phyloP scores from a whole-genome alignment of 1,284 basidiomycete species.

The Mrakiaceae sp. region DNA sequence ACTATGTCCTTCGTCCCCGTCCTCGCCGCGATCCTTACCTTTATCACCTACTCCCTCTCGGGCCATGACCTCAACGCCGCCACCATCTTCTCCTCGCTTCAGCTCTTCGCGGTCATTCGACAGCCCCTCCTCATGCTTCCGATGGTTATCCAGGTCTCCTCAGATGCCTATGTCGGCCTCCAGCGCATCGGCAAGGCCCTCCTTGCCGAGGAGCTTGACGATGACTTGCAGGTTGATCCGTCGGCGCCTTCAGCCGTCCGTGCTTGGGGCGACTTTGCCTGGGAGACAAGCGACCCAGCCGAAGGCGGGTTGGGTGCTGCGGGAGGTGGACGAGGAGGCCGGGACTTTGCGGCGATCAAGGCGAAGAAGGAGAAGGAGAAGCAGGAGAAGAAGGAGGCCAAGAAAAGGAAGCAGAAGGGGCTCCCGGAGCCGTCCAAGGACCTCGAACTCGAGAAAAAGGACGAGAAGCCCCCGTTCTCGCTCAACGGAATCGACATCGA shows the following conservation, averaged over 20 bases:
- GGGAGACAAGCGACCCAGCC: slow-evolving; percentile 45
- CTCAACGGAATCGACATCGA: slow-evolving; percentile 47
- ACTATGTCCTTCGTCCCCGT: slow-evolving; percentile 46
- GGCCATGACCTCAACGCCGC: slow-evolving; percentile 56
- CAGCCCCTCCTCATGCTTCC: slow-evolving; percentile 29
- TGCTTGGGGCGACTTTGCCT: slow-evolving; percentile 55
- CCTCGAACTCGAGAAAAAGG: slow-evolving; percentile 14
- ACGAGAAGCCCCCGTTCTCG: slow-evolving; percentile 40
- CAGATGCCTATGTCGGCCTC: slow-evolving; percentile 54
- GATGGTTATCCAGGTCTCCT: slow-evolving; percentile 34
- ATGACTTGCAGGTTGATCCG: slow-evolving; percentile 27
- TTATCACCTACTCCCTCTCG: slow-evolving; percentile 58
- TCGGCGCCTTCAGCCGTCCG: slow-evolving; percentile 38
- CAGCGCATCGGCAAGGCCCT: slow-evolving; percentile 49
- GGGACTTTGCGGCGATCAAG: slow-evolving; percentile 4
- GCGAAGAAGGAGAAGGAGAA: slow-evolving; percentile 17
- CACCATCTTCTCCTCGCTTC: slow-evolving; percentile 59
- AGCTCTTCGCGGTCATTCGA: slow-evolving; percentile 56
- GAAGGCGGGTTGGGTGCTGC: slow-evolving; percentile 14
- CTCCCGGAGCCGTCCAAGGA: background rate
- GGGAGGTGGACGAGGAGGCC: slow-evolving; percentile 19
- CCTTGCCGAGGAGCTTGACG: slow-evolving; percentile 51
- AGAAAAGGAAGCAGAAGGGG: slow-evolving; percentile 15
- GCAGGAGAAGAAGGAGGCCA: slow-evolving; percentile 19
- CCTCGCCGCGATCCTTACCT: slow-evolving; percentile 58